Base-by-base conservation (phyloP, 148 eudicot species). In the Chenopodium formosanum region DNA sequence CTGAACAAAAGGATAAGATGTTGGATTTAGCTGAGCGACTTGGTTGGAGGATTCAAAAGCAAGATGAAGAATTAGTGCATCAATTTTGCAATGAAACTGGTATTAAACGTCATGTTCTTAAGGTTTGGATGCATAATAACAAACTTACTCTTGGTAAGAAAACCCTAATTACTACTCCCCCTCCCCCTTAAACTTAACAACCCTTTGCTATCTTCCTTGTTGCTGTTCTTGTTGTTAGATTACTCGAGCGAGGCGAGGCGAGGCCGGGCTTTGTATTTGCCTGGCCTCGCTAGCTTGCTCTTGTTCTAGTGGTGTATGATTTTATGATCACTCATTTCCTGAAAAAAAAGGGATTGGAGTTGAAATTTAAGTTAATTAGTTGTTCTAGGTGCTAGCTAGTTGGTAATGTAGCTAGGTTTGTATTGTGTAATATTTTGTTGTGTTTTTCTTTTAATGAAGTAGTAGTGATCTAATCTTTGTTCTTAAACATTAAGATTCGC, bases 41-140 rank as follows among this genome's bases (percentile, higher is more conserved):
- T 31, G 98, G 94, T 22, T 94, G 98, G 98, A 79, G 86, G 68
- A 89, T 93, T 27, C 94, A 91, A 81, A 91, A 90, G 65, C 90
- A 91, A 52, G 95, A 93, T 56, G 97, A 93, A 19, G 86, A 40
- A 27, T 62, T 65, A 4, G 88, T 94, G 1, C 87, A 90, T 72
- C 81, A 85, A n/a, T 94, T 94, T 78, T 93, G 97, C 68, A 47
- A 89, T 37, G 93, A 91, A 25, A 81, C 86, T 8, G 98, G 97
- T 0, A 84, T 94, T 1, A 91, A 85, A 74, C 83, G 95, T 10
- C 97, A 93, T 11, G 97, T 93, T 47, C 93, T 94, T 37, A 94
- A 93, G 85, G 98, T 94, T 4, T 94, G 98, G 98, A 94, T 94
- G 98, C 98, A 94, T 72, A 94, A 94, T 83, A 94, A 94, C 86